Evolutionary conservation across 306 rosid genomes (phyloP).

Genomic region (Arachis stenosperma): DNA sequence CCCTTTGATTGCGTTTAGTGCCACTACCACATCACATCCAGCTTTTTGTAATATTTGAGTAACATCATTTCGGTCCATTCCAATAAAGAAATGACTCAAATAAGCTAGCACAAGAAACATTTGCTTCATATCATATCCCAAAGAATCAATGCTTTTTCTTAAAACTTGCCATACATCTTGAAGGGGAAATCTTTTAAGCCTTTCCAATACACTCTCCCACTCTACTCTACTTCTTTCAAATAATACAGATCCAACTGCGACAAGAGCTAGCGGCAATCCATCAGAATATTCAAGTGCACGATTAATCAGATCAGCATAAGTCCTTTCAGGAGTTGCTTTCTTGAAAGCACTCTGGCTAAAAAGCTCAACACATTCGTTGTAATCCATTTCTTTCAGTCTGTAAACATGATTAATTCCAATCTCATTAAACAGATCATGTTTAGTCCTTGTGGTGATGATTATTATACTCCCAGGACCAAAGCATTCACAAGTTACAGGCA

Average conservation of each 20-base stretch:
- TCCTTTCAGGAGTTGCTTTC: neutral
- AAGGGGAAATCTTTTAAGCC: neutral
- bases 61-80: neutral
- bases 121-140: neutral
- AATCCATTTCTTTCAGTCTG: neutral
- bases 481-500: conserved; percentile 18
- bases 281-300: neutral
- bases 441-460: conserved; percentile 25
- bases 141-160: neutral
- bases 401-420: neutral
- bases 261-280: conserved; percentile 35
- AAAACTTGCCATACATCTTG: neutral
- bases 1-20: neutral
- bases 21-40: neutral
- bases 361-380: conserved; percentile 18
- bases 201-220: neutral
- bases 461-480: conserved; percentile 29
- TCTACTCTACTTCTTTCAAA: neutral
- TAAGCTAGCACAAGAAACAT: conserved; percentile 15
- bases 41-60: neutral
- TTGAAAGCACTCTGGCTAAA: conserved; percentile 23
- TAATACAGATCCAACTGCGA: neutral
- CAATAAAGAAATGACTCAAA: conserved; percentile 2
- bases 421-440: neutral
- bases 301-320: neutral